Evolutionary conservation across 345 rosid species (phyloP), one percentile per base, ranked within the genome.

Genomic region (Sonneratia caseolaris): DNA sequence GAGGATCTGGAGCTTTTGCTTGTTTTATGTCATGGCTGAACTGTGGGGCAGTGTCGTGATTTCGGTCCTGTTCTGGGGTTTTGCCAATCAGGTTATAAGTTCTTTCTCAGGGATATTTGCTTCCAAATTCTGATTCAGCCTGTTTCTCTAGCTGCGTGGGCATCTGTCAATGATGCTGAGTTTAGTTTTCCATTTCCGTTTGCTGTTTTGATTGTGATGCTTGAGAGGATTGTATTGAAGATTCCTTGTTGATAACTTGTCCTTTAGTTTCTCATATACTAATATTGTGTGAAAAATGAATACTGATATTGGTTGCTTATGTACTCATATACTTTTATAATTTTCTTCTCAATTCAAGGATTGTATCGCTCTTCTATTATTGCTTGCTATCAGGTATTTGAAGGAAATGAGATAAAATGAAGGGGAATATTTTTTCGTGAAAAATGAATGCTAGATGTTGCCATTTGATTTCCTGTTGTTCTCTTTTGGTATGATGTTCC

Each of bases 1-100:
- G 89, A 84, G 98, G 89, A 94, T 89, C 80, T 94, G 98, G 98
- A 86, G 87, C 67, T 94, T 91, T 84, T 91, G 97, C 81, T 82
- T 94, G 87, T 94, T 94, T 78, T 94, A 94, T 84, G 98, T 94
- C 73, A 94, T 94, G 98, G 98, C 97, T 79, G 98, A 94, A 79
- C 87, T 91, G 80, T 94, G 98, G 97, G 98, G 98, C 32, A 94
- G 98, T 45, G 98, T 94, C 43, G 98, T 94, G 51, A 70, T 94
- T 74, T 94, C 98, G 32, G 98, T 94, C 79, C 89, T 94, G 42
- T 94, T 94, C 71, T 94, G 98, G 98, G 98, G 98, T 12, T 87
- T 91, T 68, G 98, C 98, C 42, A 94, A 94, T 87, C 98, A 94
- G 97, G 98, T 91, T 32, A 75, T 48, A 11, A 65, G 19, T 3